Evolutionary conservation across 768 basidiomycete genomes (phyloP).

Genomic region (Neoboletus magnificus): DNA sequence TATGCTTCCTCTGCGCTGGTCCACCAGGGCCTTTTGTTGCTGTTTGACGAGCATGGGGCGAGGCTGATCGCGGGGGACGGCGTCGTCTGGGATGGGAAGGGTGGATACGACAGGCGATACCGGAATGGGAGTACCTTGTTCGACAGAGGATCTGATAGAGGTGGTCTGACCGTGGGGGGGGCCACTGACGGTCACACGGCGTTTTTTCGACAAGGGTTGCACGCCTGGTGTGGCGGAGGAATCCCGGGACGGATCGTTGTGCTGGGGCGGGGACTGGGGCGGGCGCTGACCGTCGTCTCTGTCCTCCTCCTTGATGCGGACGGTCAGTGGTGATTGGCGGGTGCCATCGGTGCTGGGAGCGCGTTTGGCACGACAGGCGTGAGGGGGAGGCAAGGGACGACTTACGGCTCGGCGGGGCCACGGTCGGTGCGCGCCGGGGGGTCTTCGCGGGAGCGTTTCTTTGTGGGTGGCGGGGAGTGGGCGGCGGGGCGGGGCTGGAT

Average conservation of each 20-base stretch:
- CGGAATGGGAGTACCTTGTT: constrained; percentile 50
- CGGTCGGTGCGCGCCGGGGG: constrained; percentile 21
- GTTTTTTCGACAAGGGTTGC: constrained; percentile 52
- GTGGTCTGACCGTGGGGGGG: constrained; percentile 22
- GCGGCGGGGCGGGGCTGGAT: constrained; percentile 41
- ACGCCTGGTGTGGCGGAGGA: constrained; percentile 38
- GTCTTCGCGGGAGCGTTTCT: constrained; percentile 48
- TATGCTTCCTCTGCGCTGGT: constrained; percentile 64
- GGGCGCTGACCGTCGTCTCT: constrained; percentile 41
- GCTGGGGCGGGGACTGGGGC: constrained; percentile 34
- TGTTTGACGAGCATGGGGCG: constrained; percentile 64
- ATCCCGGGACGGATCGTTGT: constrained; percentile 12
- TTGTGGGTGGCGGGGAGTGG: constrained; percentile 29
- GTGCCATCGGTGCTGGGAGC: constrained; percentile 27
- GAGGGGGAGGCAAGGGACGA: constrained; percentile 10
- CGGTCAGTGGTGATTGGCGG: constrained; percentile 43
- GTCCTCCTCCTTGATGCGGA: constrained; percentile 66
- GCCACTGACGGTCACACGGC: constrained; percentile 70
- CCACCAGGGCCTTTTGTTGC: constrained; percentile 67
- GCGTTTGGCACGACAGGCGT: constrained; percentile 8
- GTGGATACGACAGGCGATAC: constrained; percentile 68
- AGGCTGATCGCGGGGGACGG: constrained; percentile 36
- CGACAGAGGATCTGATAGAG: constrained; percentile 36
- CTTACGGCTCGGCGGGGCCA: constrained; percentile 41
- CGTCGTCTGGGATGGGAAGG: constrained; percentile 57